Evolutionary conservation across 2,329 filamentous ascomycete species (phyloP), one percentile per base, ranked within the genome.

Genomic region (Neoscytalidium dimidiatum): DNA sequence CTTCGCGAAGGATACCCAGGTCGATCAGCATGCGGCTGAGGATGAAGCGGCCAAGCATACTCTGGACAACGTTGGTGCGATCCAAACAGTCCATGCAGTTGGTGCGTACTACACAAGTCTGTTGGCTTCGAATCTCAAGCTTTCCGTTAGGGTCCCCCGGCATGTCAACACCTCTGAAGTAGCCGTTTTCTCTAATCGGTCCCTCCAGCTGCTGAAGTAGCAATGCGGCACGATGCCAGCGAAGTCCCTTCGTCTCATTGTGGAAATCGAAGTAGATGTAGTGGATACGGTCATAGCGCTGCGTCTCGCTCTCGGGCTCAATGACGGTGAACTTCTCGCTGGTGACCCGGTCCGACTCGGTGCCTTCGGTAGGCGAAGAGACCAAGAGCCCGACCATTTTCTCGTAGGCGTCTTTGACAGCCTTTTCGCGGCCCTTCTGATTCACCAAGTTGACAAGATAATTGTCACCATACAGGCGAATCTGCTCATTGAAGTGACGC

Each of bases 11-110:
- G 60, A 97, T 81, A 38, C 94, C 94, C 3, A 92, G 81, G 71
- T 98, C 94, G 68, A 89, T 86, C 65, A 99, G 88, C 82, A 97
- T 95, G 69, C 93, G 90, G 67, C 94, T 94, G 44, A 99, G 83
- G 14, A 92, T 91, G 86, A 89, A 94, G 60, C 94, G 90, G 9
- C 92, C 95, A 66, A 99, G 87, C 91, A 98, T 97, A 77, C 92
- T 96, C 80, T 99, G 95, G 3, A 99, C 92, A 6, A 99, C 94
- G 72, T 99, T 99, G 62, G 95, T 99, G 62, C 95, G 91, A 78
- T 99, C 95, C 14, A 99, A 86, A 70, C 96, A 99, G 79, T 99
- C 95, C 95, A 99, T 99, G 81, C 95, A 99, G 78, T 99, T 99
- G 43, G 95, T 97, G 62, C 95, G 90, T 68, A 99, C 94, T 17